Evolutionary conservation across 768 basidiomycete species (phyloP), one percentile per base, ranked within the genome.

Genomic region (Kwoniella sp.): DNA sequence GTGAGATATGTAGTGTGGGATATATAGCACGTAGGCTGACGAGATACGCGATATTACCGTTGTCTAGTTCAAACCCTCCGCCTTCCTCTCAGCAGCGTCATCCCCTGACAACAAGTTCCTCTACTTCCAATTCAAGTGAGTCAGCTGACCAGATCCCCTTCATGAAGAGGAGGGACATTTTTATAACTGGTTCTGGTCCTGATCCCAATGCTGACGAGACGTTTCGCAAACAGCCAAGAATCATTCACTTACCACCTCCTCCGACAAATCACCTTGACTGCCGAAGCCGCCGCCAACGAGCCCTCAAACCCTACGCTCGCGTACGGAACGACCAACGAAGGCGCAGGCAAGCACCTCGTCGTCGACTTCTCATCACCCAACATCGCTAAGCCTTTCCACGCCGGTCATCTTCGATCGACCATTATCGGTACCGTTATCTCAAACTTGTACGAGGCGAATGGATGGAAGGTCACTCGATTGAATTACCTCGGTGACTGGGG

Each of bases 401-500:
- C 96, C 58, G 96, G 95, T 15, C 95, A 98, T 81, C 82, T 98
- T 65, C 86, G 95, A 41, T 93, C 92, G 59, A 99, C 95, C n/a
- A 99, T 99, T 80, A 95, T 98, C 76, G 95, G 95, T n/a, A 89
- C 91, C 0, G 96, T 96, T 83, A 81, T 97, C 64, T 84, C 86
- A 11, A 97, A 97, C 82, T 73, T 97, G 47, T 95, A 98, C 84
- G 89, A 88, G 76, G 86, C 91, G 7, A 92, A 89, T 73, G 94
- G 95, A 17, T 98, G 92, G 93, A 86, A 92, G 7, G 93, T 94
- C n/a, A 81, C 86, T 38, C 86, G 90, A 1, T 83, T 97, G 82
- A 99, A 99, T 79, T 99, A 99, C 79, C 86, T 97, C 17, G 95
- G 95, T 1, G 95, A 97, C 77, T 98, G 94, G 95, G 95, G 95